Conservation (phyloP, 345 rosid species). For the Raphanus raphanistrum region DNA sequence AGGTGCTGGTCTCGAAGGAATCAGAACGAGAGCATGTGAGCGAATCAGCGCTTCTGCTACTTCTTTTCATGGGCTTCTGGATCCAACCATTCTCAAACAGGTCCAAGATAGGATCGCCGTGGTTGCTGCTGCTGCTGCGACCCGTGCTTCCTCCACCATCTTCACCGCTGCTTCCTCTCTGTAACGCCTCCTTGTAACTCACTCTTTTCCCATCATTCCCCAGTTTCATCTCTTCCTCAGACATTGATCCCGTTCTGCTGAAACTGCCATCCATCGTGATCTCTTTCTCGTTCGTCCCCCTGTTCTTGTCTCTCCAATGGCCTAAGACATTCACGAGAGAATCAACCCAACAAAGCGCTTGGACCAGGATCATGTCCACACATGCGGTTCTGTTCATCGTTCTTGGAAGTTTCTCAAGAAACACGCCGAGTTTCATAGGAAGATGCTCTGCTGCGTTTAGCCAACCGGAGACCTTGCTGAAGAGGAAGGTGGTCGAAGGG, state of each 20-base stretch:
- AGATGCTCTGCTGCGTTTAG: conserved; percentile 44
- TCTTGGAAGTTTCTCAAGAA: conserved; percentile 32
- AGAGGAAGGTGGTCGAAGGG: conserved; percentile 50
- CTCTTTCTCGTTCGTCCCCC: conserved; percentile 55
- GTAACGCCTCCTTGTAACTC: conserved; percentile 54
- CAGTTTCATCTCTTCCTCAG: neutral
- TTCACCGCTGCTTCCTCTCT: conserved; percentile 46
- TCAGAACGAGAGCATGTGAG: conserved; percentile 25
- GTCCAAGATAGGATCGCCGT: conserved; percentile 47
- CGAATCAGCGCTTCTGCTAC: conserved; percentile 26
- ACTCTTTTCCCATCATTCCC: conserved; percentile 11
- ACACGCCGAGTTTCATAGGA: conserved; percentile 51
- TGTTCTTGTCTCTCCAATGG: conserved; percentile 38
- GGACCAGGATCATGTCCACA: conserved; percentile 39
- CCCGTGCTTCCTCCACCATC: conserved; percentile 26
- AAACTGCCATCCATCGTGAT: conserved; percentile 46
- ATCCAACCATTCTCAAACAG: conserved; percentile 60
- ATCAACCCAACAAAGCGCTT: conserved; percentile 44
- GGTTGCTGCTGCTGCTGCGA: neutral
- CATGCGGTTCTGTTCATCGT: conserved; percentile 39
- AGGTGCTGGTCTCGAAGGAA: conserved; percentile 12
- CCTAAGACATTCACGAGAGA: conserved; percentile 30
- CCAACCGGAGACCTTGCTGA: conserved; percentile 45
- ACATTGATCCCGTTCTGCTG: conserved; percentile 31
- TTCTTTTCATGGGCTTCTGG: conserved; percentile 38